These are phyloP conservation scores for Babesia ovis DNA, from an alignment of 169 alveolate species.

Conservation along the genomic window DNA sequence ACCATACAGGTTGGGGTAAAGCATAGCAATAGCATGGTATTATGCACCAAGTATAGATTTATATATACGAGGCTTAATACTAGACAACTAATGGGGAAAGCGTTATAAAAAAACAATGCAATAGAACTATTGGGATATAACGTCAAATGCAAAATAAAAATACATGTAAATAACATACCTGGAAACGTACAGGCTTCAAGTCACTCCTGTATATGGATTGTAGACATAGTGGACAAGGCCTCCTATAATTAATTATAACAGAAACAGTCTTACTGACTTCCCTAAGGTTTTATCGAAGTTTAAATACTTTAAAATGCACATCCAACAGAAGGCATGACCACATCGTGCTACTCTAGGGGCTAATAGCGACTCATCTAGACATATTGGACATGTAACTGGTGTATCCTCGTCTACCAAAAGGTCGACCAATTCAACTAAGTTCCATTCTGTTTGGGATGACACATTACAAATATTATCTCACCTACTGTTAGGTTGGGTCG, in stretches of 20 bases:
- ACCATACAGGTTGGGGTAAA: too few species aligned
- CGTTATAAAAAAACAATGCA: too few species aligned
- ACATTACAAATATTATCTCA: neutral
- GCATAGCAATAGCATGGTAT: too few species aligned
- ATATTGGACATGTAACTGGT: constrained; percentile 67
- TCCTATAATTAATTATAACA: constrained; percentile 23
- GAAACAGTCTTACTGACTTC: constrained; percentile 49
- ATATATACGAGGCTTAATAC: too few species aligned
- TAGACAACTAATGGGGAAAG: too few species aligned
- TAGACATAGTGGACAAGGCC: constrained; percentile 30
- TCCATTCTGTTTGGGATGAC: constrained; percentile 56
- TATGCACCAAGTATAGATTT: too few species aligned
- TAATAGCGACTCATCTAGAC: constrained; percentile 64
- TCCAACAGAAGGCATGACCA: constrained; percentile 69
- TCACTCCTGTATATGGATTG: constrained; percentile 14
- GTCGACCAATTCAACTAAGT: constrained; percentile 64
- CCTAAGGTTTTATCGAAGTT: constrained; percentile 43
- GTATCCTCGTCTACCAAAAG: constrained; percentile 59
- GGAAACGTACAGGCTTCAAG: constrained; percentile 38
- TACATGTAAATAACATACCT: constrained; percentile 16
- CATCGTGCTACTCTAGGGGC: constrained; percentile 68
- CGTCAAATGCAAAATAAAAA: too few species aligned
- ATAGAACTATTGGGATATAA: too few species aligned
- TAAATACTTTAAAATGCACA: constrained; percentile 67
- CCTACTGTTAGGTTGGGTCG: constrained; percentile 44